Base-by-base conservation (phyloP, 495 filamentous ascomycete genomes). In the Margaritispora aquatica region DNA sequence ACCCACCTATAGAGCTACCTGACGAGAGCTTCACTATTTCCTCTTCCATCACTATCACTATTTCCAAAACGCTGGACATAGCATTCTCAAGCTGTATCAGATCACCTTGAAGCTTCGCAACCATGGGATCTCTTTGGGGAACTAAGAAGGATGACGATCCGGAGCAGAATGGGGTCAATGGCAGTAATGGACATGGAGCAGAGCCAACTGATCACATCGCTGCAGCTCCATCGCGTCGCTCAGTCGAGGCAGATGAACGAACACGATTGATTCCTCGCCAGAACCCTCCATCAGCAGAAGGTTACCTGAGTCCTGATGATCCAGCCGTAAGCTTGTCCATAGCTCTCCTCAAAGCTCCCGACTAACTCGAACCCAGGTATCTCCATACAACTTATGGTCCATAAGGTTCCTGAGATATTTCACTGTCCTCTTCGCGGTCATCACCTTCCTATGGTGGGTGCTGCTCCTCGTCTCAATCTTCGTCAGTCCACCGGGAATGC, bases 331-430 rank as follows among this genome's bases (percentile, higher is more conserved):
- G 82, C 66, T 11, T 36, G n/a, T 21, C 11, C n/a, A 21, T 41
- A 61, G 10, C 63, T 36, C 15, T 60, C 34, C 51, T 69, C 34
- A 1, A 46, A 54, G 26, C 60, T 65, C 52, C 65, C 19, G 8
- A 44, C 38, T 61, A 20, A 66, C 29, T 46, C 23, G 23, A 24
- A 10, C 15, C 36, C 56, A 92, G 88, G 88, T 97, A 27, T 92
- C 94, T 1, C 94, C 94, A 0, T 96, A 96, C 74, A 98, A 98
- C 68, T 84, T 97, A 54, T 96, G 88, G 84, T 88, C 83, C 60
- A 88, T 98, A 36, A 85, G 94, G 26, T 78, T 87, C 29, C 73
- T 93, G 15, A 83, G 90, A 63, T 87, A 80, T 68, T 66, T 91
- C 38, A 89, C 88, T 2, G 79, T 93, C 57, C 54, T 88, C 52